Evolutionary conservation across 2,329 filamentous ascomycete species (phyloP), one percentile per base, ranked within the genome.

Genomic region (Camptophora hylomeconis): DNA sequence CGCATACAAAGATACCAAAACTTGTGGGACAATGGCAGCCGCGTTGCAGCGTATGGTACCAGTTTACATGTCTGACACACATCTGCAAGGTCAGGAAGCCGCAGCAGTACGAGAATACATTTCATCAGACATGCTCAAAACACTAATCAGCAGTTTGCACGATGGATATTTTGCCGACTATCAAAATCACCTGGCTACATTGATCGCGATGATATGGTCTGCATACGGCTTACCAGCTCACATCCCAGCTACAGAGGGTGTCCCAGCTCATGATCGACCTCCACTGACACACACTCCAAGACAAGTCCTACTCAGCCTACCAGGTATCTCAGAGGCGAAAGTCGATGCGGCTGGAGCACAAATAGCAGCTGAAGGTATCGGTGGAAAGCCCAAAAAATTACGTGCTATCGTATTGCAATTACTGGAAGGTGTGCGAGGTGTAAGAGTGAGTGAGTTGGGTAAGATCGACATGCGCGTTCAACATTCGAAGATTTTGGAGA

Each of bases 121-220:
- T 48, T 83, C 76, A 29, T 74, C 75, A 4, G 80, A 93, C 41
- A 82, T 95, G 2, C 69, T 98, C 27, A 82, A 86, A 58, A 83
- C 84, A 0, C 87, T 80, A 46, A 81, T 94, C 50, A 81, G 77
- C 2, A 92, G 81, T 2, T 72, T 98, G 28, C 81, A 95, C 55
- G 89, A 98, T 42, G 77, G 83, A 0, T 94, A 95, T 54, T 98
- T 95, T 54, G 86, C 94, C 18, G 89, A 98, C 43, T 72, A 92
- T 38, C 89, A 98, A 47, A 87, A 86, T 50, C 86, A 98, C 28
- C 67, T 98, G 13, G 87, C 84, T 1, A 71, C 75, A 13, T 65
- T 95, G 20, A 93, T 98, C 37, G 86, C 86, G 0, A 71, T 76
- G 3, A 89, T 95, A 37, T 65, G 93, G 44, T 68, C 78, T 6